Evolutionary conservation across 108 stramenopile species (phyloP).

Genomic region (Skeletonema costatum): DNA sequence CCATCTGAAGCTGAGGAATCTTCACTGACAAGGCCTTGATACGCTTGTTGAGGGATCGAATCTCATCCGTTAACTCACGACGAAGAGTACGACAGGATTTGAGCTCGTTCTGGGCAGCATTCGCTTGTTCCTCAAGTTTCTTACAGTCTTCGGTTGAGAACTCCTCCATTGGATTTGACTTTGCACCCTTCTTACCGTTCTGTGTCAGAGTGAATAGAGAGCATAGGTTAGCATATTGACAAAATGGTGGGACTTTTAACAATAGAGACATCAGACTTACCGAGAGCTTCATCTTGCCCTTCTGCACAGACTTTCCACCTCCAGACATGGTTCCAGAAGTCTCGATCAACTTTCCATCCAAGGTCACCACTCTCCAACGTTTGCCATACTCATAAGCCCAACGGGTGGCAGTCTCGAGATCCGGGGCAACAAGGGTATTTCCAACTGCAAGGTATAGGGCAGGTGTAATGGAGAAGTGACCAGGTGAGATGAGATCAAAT

Average conservation of each 20-base stretch:
- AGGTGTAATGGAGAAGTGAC: conserved; percentile 72
- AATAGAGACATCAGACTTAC: conserved; percentile 49
- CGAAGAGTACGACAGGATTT: conserved; percentile 64
- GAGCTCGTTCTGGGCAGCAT: conserved; percentile 49
- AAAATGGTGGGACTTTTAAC: neutral
- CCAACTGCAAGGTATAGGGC: conserved; percentile 95
- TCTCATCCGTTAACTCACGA: conserved; percentile 66
- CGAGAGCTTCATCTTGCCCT: conserved; percentile 84
- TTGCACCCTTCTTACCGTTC: conserved; percentile 58
- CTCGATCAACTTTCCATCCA: conserved; percentile 95
- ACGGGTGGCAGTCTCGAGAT: conserved; percentile 90
- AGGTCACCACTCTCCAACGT: conserved; percentile 94
- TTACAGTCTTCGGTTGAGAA: conserved; percentile 48
- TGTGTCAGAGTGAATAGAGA: conserved; percentile 18
- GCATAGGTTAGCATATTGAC: neutral
- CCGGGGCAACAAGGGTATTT: conserved; percentile 96
- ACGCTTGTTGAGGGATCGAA: conserved; percentile 60
- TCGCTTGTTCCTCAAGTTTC: conserved; percentile 61
- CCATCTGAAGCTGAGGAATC: conserved; percentile 83
- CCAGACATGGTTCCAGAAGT: conserved; percentile 98
- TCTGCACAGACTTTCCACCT: conserved; percentile 87
- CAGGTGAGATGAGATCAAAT: conserved; percentile 88
- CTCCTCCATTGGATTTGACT: conserved; percentile 28
- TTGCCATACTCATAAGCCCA: conserved; percentile 94
- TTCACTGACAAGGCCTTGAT: conserved; percentile 71